A percentile compares a stretch with the other conserved stretches of the same genome.
Conservation (phyloP, 495 filamentous ascomycete genomes). For the Neurospora sp. region DNA sequence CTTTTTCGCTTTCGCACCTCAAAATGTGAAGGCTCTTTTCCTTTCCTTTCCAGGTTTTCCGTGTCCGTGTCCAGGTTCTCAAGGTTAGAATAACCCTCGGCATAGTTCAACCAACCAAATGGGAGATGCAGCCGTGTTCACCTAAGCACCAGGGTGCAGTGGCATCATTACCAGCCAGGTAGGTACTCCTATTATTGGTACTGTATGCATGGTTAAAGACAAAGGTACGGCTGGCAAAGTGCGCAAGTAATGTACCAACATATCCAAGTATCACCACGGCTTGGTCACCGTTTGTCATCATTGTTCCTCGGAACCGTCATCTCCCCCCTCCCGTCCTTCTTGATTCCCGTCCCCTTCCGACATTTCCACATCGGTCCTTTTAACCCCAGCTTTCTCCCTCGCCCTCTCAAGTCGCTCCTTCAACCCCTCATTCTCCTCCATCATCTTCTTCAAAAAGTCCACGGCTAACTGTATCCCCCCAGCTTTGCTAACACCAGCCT, state of each 20-base stretch:
- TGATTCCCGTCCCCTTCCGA: background rate
- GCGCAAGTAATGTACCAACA: background rate
- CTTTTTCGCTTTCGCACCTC: background rate
- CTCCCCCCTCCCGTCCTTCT: background rate
- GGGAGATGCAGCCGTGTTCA: background rate
- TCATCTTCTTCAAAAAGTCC: slow-evolving; percentile 62
- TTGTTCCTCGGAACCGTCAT: background rate
- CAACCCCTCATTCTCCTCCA: slow-evolving; percentile 53
- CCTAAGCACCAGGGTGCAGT: background rate
- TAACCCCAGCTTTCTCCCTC: background rate
- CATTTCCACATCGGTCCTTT: background rate
- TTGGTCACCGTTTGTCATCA: background rate
- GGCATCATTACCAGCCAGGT: background rate
- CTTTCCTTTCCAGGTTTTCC: background rate
- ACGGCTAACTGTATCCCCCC: slow-evolving; percentile 60
- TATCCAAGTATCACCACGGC: background rate
- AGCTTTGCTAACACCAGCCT: slow-evolving; percentile 68
- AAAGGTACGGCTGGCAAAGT: background rate
- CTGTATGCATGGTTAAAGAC: background rate
- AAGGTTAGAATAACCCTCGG: background rate
- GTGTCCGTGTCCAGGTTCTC: background rate
- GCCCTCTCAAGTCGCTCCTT: slow-evolving; percentile 28
- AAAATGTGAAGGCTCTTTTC: background rate
- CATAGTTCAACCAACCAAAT: background rate
- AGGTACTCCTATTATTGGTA: background rate